phyloP scores from a whole-genome alignment of 345 rosid genomes.

The Alliaria petiolata region DNA sequence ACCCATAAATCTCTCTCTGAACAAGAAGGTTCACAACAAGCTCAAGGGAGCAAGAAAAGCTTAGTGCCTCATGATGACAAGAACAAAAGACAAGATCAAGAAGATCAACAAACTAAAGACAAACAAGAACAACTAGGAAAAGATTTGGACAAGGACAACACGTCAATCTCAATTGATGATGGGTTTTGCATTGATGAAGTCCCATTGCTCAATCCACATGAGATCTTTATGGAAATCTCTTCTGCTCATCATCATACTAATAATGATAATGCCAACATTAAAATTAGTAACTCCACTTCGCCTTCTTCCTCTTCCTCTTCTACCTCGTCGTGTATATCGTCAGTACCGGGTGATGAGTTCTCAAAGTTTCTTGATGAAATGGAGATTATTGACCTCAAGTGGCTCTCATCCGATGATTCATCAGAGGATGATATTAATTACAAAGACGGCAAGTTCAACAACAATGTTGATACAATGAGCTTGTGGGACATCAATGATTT shows the following conservation, averaged over 20 bases:
- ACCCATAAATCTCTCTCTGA: constrained; percentile 65
- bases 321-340: constrained; percentile 22
- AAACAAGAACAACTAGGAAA: constrained; percentile 9
- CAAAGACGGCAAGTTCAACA: constrained; percentile 21
- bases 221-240: constrained; percentile 39
- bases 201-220: constrained; percentile 66
- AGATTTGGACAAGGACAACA: constrained; percentile 10
- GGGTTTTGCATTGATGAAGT: constrained; percentile 75
- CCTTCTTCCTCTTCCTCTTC: constrained; percentile 29
- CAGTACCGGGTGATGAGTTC: constrained; percentile 23
- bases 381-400: constrained; percentile 30
- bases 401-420: constrained; percentile 18
- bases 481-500: constrained; percentile 59
- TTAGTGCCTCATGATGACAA: constrained; percentile 10
- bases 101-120: constrained; percentile 3
- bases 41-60: constrained; percentile 17
- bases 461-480: constrained; percentile 24
- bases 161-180: constrained; percentile 16
- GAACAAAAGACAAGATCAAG: constrained; percentile 10
- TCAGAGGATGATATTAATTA: not conserved
- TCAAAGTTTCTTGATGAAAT: constrained; percentile 33
- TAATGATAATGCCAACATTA: constrained; percentile 20
- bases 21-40: constrained; percentile 20
- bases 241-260: constrained; percentile 36
- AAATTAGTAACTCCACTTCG: constrained; percentile 12